Evolutionary conservation across 805 yeast genomes (phyloP), one percentile per base, ranked within the genome.

Genomic region (Spathaspora passalidarum): DNA sequence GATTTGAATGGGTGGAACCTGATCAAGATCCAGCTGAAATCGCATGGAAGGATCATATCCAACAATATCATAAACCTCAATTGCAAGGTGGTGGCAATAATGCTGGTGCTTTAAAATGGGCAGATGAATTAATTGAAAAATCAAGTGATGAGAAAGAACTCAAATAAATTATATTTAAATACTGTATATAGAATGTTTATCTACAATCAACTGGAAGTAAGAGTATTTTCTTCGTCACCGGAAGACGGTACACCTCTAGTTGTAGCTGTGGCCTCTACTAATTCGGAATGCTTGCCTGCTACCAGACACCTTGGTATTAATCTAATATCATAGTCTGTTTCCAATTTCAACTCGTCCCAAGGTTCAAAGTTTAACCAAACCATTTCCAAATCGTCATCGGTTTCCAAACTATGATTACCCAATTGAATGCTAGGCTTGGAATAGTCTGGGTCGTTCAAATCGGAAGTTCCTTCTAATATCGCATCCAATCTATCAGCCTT

Each of bases 1-100:
- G 89, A 11, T 88, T 86, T 58, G 87, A 84, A 49, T 88, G 96
- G 96, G 84, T 79, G 10, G 96, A 88, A 58, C 96, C 96, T 0
- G 96, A 88, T 59, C 86, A 85, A 57, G 96, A 88, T 58, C 96
- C 96, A 0, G 95, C 94, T 0, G 89, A 83, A 17, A 50, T 81
- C 14, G 43, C 65, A 19, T 72, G 76, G 77, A 57, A 59, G 41
- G 42, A 57, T 4, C 69, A 69, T 45, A 55, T 72, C 47, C 47
- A 53, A 3, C 43, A 44, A 42, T 57, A 53, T 34, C 53, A 61
- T 22, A 53, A 49, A 21, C 62, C 63, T 4, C 56, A 56, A 4
- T 38, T 68, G 18, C 36, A 44, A 10, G 49, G 42, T 8, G 38
- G 25, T 25, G 48, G n/a, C n/a, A n/a, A 41, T 23, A 48, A 48